These are phyloP conservation scores for Basipetospora chlamydospora DNA, from an alignment of 2,329 filamentous ascomycete species.

Conservation along the genomic window DNA sequence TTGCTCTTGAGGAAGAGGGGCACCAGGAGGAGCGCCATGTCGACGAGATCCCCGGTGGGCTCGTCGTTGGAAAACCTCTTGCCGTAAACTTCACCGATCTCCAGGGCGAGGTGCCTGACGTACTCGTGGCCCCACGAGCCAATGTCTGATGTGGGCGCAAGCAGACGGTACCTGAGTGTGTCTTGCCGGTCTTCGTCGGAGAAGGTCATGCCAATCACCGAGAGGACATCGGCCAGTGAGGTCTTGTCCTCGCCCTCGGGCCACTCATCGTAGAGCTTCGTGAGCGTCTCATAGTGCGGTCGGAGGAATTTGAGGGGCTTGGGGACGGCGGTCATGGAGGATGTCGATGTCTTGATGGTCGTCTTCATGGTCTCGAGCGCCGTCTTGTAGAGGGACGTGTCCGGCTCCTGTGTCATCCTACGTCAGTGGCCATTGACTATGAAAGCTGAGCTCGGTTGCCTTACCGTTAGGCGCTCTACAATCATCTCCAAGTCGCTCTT, in stretches of 20 bases:
- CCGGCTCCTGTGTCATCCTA: constrained; percentile 60
- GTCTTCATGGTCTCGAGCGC: constrained; percentile 93
- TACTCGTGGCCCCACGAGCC: constrained; percentile 98
- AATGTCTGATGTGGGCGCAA: constrained; percentile 83
- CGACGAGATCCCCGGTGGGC: constrained; percentile 66
- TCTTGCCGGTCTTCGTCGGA: constrained; percentile 93
- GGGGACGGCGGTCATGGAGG: constrained; percentile 97
- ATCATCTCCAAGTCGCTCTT: constrained; percentile 98
- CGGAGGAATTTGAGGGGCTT: constrained; percentile 97
- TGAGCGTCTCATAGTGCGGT: constrained; percentile 86
- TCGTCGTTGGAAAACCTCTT: constrained; percentile 78
- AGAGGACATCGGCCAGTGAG: constrained; percentile 84
- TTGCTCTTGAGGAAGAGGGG: constrained; percentile 96
- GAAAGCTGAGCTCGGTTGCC: constrained; percentile 9
- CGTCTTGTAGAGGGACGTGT: constrained; percentile 77
- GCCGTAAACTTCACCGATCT: constrained; percentile 89
- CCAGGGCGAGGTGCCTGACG: constrained; percentile 82
- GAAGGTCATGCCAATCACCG: constrained; percentile 97
- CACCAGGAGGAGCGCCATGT: constrained; percentile 71
- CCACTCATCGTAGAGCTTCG: constrained; percentile 83
- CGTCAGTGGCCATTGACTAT: no score
- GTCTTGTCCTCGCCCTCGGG: constrained; percentile 71
- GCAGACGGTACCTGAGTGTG: constrained; percentile 85
- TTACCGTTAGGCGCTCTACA: constrained; percentile 81
- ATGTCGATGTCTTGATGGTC: constrained; percentile 97